These are phyloP conservation scores for Pleurozium schreberi DNA, from an alignment of 225 moss, liverwort and hornwort species.

Conservation along the genomic window DNA sequence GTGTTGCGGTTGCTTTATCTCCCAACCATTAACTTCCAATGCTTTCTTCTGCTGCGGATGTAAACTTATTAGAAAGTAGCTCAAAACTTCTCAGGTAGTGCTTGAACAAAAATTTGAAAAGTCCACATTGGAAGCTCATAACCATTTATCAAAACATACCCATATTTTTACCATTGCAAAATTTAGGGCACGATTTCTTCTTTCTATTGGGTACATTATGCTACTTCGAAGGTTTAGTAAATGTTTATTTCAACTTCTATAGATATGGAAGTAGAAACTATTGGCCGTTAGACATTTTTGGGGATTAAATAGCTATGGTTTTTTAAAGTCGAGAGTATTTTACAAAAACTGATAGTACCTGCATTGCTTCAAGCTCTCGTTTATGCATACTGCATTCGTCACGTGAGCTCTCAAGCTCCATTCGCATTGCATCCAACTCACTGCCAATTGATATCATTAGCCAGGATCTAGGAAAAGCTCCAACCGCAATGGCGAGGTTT, in stretches of 20 bases:
- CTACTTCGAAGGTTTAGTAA: not conserved
- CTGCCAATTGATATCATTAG: slow-evolving; percentile 18
- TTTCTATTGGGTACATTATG: not conserved
- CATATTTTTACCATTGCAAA: not conserved
- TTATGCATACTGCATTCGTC: slow-evolving; percentile 18
- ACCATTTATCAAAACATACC: not conserved
- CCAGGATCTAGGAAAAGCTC: not conserved
- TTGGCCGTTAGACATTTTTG: not conserved
- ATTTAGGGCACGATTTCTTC: not conserved
- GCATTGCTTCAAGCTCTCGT: slow-evolving; percentile 14
- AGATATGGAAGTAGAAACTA: not conserved
- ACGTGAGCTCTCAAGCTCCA: slow-evolving; percentile 30
- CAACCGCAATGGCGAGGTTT: not conserved
- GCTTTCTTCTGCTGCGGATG: slow-evolving; percentile 3
- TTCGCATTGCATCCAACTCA: slow-evolving; percentile 48
- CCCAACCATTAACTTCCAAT: not conserved
- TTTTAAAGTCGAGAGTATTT: not conserved
- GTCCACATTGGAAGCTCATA: not conserved
- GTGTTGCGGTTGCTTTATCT: slow-evolving; percentile 18
- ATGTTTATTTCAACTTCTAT: no score
- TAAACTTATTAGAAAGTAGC: not conserved
- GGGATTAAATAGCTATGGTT: not conserved
- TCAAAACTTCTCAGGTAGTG: not conserved
- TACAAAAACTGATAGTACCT: slow-evolving; percentile 3
- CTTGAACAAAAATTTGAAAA: not conserved